These are phyloP conservation scores for Auriscalpium orientale DNA, from an alignment of 768 basidiomycete species.

Conservation along the genomic window DNA sequence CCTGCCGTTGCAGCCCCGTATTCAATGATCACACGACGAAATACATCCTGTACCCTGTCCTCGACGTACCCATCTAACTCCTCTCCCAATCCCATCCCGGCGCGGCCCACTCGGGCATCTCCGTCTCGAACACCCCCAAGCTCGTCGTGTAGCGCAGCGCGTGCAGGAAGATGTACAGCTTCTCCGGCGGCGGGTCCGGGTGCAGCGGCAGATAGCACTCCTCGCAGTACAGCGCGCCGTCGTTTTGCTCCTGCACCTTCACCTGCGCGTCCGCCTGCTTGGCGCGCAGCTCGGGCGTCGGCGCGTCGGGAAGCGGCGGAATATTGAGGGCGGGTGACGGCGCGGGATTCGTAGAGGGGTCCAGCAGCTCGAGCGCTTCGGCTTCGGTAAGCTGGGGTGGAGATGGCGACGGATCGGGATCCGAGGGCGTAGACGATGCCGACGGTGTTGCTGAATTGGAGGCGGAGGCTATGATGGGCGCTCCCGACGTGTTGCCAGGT, in stretches of 20 bases:
- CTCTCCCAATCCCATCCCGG: conserved; percentile 58
- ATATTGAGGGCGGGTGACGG: conserved; percentile 6
- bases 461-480: background rate
- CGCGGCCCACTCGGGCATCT: conserved; percentile 84
- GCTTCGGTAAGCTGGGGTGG: conserved; percentile 33
- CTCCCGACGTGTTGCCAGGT: background rate
- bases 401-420: background rate
- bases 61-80: background rate
- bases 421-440: background rate
- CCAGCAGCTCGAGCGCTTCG: conserved; percentile 38
- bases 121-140: conserved; percentile 77
- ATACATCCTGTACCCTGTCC: background rate
- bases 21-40: too few species aligned
- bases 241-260: conserved; percentile 19
- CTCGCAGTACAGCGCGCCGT: conserved; percentile 57
- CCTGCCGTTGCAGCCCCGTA: too few species aligned
- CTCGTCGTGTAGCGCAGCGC: conserved; percentile 79
- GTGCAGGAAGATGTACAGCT: conserved; percentile 92
- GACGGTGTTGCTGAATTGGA: background rate
- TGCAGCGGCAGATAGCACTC: conserved; percentile 91
- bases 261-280: conserved; percentile 22
- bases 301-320: conserved; percentile 21
- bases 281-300: conserved; percentile 21
- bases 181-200: conserved; percentile 88
- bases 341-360: conserved; percentile 3